Evolutionary conservation across 352 stramenopile genomes (phyloP).

Genomic region (Pilasporangium apinafurcum): DNA sequence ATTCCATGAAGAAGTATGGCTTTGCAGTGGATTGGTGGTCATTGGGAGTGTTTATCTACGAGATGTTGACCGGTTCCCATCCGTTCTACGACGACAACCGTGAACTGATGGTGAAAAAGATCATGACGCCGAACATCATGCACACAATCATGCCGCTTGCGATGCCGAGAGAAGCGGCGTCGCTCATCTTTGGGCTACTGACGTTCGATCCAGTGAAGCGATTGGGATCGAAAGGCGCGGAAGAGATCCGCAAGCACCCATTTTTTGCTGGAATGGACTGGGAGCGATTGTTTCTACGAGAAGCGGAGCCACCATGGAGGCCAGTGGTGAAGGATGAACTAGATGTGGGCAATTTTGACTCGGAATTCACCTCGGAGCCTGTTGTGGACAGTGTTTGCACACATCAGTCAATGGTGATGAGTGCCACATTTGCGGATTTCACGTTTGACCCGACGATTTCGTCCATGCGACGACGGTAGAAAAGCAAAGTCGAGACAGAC

Average conservation of each 20-base stretch:
- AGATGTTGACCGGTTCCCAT: slow-evolving; percentile 88
- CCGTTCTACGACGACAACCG: slow-evolving; percentile 87
- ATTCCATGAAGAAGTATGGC: slow-evolving; percentile 64
- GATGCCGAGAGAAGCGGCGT: slow-evolving; percentile 66
- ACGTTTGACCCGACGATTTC: slow-evolving; percentile 66
- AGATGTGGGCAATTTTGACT: slow-evolving; percentile 75
- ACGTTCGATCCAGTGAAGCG: slow-evolving; percentile 66
- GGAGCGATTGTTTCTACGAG: slow-evolving; percentile 63
- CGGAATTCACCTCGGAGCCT: slow-evolving; percentile 66
- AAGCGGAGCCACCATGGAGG: slow-evolving; percentile 51
- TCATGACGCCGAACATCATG: slow-evolving; percentile 69
- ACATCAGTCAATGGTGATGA: slow-evolving; percentile 54
- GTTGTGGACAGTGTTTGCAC: slow-evolving; percentile 74
- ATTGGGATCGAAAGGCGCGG: slow-evolving; percentile 45
- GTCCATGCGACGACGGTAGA: slow-evolving; percentile 25
- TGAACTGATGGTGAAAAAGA: slow-evolving; percentile 82
- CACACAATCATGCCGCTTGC: slow-evolving; percentile 47
- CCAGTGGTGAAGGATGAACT: slow-evolving; percentile 61
- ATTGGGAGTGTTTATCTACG: slow-evolving; percentile 85
- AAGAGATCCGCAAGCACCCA: slow-evolving; percentile 73
- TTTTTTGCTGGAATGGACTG: slow-evolving; percentile 86
- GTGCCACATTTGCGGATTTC: slow-evolving; percentile 65
- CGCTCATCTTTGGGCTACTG: slow-evolving; percentile 70
- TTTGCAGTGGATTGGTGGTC: slow-evolving; percentile 92
- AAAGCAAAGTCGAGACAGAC: background rate